A percentile compares a stretch with the other conserved stretches of the same genome.
Conservation (phyloP, 1,284 basidiomycete genomes). For the Vanrija humicola region DNA sequence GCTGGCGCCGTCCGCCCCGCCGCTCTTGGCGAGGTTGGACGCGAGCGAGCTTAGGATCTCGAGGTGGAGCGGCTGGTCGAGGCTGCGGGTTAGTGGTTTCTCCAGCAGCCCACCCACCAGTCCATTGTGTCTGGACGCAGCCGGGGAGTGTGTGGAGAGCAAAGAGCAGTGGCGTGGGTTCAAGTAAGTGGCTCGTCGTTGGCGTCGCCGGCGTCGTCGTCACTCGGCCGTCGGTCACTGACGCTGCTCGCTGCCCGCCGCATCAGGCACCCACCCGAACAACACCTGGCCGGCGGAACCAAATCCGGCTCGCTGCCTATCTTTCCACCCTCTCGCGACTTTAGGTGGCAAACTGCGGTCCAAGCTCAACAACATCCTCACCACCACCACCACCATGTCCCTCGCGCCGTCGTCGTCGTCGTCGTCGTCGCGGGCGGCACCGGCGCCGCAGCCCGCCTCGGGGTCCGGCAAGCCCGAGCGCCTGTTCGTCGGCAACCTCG, state of each 20-base stretch:
- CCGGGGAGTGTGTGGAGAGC: too few species aligned
- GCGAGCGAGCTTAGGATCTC: constrained; percentile 43
- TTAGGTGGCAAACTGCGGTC: background rate
- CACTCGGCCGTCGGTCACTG: too few species aligned
- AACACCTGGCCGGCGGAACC: background rate
- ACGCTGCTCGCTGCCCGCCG: background rate
- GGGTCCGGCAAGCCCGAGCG: constrained; percentile 49
- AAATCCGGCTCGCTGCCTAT: background rate
- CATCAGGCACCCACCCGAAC: background rate
- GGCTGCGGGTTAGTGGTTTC: constrained; percentile 22
- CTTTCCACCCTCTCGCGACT: background rate
- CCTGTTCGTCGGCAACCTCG: constrained; percentile 87
- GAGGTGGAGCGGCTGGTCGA: constrained; percentile 45
- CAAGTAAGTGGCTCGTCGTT: too few species aligned
- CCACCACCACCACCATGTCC: background rate
- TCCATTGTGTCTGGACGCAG: constrained; percentile 28
- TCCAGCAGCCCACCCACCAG: constrained; percentile 18
- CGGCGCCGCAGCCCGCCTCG: constrained; percentile 14
- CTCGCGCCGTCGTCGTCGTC: background rate
- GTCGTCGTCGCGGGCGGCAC: constrained; percentile 4
- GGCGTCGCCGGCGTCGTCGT: too few species aligned
- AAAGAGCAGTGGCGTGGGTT: background rate
- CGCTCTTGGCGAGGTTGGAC: constrained; percentile 10
- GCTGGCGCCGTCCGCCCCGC: background rate
- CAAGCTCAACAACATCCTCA: background rate